Evolutionary conservation across 495 filamentous ascomycete genomes (phyloP), one percentile per base, ranked within the genome.

Genomic region (Lophiotrema nucula): DNA sequence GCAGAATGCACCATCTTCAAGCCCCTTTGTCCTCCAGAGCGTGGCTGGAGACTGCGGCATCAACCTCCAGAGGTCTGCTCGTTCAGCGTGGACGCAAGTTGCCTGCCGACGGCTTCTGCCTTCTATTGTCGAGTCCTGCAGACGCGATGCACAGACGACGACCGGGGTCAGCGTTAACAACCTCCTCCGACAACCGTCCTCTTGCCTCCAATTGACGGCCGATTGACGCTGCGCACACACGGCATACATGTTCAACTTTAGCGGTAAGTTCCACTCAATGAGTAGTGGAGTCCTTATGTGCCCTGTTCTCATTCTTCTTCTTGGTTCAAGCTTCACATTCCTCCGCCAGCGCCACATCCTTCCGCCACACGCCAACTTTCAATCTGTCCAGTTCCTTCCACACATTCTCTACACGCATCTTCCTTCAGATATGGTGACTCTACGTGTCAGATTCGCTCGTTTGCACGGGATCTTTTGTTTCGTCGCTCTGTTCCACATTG

Each of bases 181-280:
- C 22, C 24, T 43, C 49, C 10, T 22, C 50, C 41, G 1, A 6
- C 54, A n/a, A 25, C 3, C 44, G 3, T 25, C 15, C 39, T 43
- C 35, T 4, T 43, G 10, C n/a, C n/a, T 22, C 47, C 27, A 49
- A 53, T 60, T 54, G 47, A 56, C 21, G 51, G 37, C 19, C 46
- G 5, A 2, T 43, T 21, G 31, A 3, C 21, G 46, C 25, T 45
- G 26, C 24, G 6, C 25, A 25, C 43, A 44, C 24, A 2, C 44
- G 31, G 16, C 45, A 31, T 25, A 13, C 31, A 62, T 62, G 58
- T 62, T 62, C 46, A 56, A 39, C 38, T 56, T 62, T 52, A 56
- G 46, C 46, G 50, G 58, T 62, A 47, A 50, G 58, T 62, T 33
- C 10, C 23, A n/a, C n/a, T n/a, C n/a, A n/a, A n/a, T n/a, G n/a